A percentile compares a stretch with the other conserved stretches of the same genome.
Evolutionary conservation across 805 yeast genomes (phyloP).

Genomic region (Brettanomyces sp.): DNA sequence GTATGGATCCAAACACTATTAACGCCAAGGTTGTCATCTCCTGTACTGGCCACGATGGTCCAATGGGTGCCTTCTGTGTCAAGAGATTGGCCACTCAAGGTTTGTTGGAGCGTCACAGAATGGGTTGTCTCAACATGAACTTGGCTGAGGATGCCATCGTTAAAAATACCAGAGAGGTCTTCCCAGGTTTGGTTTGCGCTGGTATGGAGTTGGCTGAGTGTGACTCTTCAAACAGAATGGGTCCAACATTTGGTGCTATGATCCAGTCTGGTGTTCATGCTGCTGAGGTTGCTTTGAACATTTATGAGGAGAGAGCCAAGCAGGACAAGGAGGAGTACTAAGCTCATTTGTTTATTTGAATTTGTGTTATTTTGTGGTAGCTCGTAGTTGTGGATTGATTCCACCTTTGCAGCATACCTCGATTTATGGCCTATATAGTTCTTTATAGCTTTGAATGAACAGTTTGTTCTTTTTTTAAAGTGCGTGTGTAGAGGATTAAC

Average conservation of each 20-base stretch:
- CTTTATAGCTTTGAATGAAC: neutral
- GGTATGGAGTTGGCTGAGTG: slow-evolving; percentile 78
- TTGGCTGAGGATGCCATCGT: slow-evolving; percentile 69
- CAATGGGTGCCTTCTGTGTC: slow-evolving; percentile 72
- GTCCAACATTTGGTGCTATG: slow-evolving; percentile 81
- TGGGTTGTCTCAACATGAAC: slow-evolving; percentile 77
- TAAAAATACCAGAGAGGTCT: slow-evolving; percentile 55
- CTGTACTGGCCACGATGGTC: slow-evolving; percentile 77
- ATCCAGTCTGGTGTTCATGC: slow-evolving; percentile 71
- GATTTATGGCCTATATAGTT: neutral
- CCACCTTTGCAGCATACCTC: too few species aligned
- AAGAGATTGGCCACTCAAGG: slow-evolving; percentile 54
- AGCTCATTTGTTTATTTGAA: neutral
- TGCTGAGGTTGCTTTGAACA: slow-evolving; percentile 40
- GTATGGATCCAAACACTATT: slow-evolving; percentile 79
- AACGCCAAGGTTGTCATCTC: slow-evolving; percentile 56
- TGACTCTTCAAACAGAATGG: slow-evolving; percentile 75
- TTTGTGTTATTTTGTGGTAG: too few species aligned
- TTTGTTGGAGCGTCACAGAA: slow-evolving; percentile 41
- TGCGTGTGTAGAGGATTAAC: too few species aligned
- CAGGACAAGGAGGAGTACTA: slow-evolving; percentile 9
- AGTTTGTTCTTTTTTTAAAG: too few species aligned
- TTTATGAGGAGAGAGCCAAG: slow-evolving; percentile 21
- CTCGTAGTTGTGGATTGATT: too few species aligned
- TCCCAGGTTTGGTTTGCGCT: slow-evolving; percentile 54